Percentiles rank a stretch among this genome's conserved stretches.
Conservation (phyloP, 1,139 yeast species). For the Candida sp. region DNA sequence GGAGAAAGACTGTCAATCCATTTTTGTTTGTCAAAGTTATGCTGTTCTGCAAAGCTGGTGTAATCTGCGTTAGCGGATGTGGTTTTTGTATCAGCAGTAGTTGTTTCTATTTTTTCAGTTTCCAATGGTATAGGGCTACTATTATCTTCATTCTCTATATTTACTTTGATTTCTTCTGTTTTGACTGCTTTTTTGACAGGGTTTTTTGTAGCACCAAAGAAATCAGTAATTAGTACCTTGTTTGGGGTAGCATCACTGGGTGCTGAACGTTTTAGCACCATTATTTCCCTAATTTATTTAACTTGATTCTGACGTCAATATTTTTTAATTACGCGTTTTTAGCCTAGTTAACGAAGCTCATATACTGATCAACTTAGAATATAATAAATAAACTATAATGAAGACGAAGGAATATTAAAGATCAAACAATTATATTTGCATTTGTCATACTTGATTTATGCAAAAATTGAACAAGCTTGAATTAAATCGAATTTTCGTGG, state of each 20-base stretch:
- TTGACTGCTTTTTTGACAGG: background rate
- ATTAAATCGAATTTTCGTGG: too few relatives aligned
- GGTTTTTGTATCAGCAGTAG: constrained; percentile 4
- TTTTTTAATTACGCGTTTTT: background rate
- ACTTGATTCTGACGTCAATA: background rate
- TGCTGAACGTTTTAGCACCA: constrained; percentile 1
- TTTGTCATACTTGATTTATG: too few relatives aligned
- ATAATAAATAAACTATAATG: constrained; percentile 8
- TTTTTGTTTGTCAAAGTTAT: constrained; percentile 42
- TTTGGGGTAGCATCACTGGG: background rate
- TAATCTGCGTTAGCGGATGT: constrained; percentile 6
- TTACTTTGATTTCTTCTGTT: background rate
- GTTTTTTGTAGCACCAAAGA: background rate
- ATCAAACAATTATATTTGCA: too few relatives aligned
- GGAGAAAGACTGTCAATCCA: constrained; percentile 55
- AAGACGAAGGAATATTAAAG: too few relatives aligned
- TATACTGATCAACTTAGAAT: constrained; percentile 14
- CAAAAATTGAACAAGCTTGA: too few relatives aligned
- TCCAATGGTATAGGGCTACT: too few relatives aligned
- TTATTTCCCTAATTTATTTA: background rate
- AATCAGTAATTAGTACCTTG: constrained; percentile 2
- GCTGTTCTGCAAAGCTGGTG: constrained; percentile 12
- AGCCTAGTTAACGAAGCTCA: background rate
- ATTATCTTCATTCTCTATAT: too few relatives aligned
- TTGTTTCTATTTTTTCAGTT: background rate